Evolutionary conservation across 768 basidiomycete species (phyloP).

Genomic region (Suillus brevipes): DNA sequence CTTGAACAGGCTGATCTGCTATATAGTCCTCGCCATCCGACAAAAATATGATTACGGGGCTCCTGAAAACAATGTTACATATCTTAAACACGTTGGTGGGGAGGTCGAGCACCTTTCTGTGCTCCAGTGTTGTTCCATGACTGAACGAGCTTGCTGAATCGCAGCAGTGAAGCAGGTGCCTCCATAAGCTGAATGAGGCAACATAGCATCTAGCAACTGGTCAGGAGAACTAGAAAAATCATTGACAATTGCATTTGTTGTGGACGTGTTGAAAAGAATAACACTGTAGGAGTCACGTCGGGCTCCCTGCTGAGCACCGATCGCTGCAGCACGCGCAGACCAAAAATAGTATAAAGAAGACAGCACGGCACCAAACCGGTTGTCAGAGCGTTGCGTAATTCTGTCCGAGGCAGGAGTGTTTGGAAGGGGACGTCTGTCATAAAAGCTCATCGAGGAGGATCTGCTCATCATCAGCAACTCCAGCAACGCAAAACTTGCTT

Average conservation of each 20-base stretch:
- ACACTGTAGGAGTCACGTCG: slow-evolving; percentile 59
- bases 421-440: slow-evolving; percentile 45
- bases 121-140: slow-evolving; percentile 51
- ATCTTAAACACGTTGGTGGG: not conserved
- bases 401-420: slow-evolving; percentile 41
- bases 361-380: slow-evolving; percentile 59
- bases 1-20: slow-evolving; percentile 38
- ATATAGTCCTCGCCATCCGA: slow-evolving; percentile 52
- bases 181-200: slow-evolving; percentile 30
- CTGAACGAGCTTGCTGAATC: slow-evolving; percentile 31
- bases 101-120: slow-evolving; percentile 43
- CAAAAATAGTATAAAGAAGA: slow-evolving; percentile 58
- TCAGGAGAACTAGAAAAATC: slow-evolving; percentile 49
- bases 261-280: slow-evolving; percentile 41
- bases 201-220: slow-evolving; percentile 39
- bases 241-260: slow-evolving; percentile 35
- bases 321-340: slow-evolving; percentile 46
- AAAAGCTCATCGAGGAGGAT: slow-evolving; percentile 48
- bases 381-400: slow-evolving; percentile 39
- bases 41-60: slow-evolving; percentile 53
- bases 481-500: not conserved
- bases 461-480: slow-evolving; percentile 27
- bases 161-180: slow-evolving; percentile 49
- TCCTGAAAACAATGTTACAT: slow-evolving; percentile 25
- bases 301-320: slow-evolving; percentile 25